Evolutionary conservation across 768 basidiomycete species (phyloP), one percentile per base, ranked within the genome.

Genomic region (Scleroderma bovista): DNA sequence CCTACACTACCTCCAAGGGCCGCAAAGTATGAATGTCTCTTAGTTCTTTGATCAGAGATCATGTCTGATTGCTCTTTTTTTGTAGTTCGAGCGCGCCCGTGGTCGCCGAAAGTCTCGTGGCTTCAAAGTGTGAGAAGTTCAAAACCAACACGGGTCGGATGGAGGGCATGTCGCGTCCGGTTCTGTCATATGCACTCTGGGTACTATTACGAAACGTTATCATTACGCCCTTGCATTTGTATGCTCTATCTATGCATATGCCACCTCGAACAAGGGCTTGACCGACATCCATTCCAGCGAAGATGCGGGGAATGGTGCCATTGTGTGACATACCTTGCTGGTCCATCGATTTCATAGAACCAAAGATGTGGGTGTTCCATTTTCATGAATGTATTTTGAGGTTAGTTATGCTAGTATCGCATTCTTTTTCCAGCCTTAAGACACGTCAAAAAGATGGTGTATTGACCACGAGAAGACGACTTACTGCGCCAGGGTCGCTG

Each of bases 31-130:
- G 71, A 64, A 12, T 6, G 9, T 37, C 4, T n/a, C n/a, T n/a
- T n/a, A n/a, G n/a, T n/a, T n/a, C n/a, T n/a, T n/a, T n/a, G n/a
- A n/a, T n/a, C n/a, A n/a, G n/a, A n/a, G n/a, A n/a, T n/a, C 39
- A 11, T 23, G 13, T 36, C 11, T 15, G 19, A 22, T 12, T 44
- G 47, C 47, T 48, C 52, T 23, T 16, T 47, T 50, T 38, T 50
- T 38, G 42, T 53, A 86, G 85, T 95, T 96, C 86, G 95, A 99
- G 78, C 86, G 85, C 67, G 95, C 76, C 70, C 94, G 95, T 83
- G 95, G 95, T 78, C 90, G 95, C 81, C 84, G 95, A 88, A 90
- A 92, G 83, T 93, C 91, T 50, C 87, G 88, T 73, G 92, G 90
- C 61, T 94, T 93, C 90, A 94, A 93, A 79, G 88, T 93, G 56